Percentiles rank a stretch among this genome's conserved stretches.
Evolutionary conservation across 1,139 yeast species (phyloP).

Genomic region (Candida sanyaensis): DNA sequence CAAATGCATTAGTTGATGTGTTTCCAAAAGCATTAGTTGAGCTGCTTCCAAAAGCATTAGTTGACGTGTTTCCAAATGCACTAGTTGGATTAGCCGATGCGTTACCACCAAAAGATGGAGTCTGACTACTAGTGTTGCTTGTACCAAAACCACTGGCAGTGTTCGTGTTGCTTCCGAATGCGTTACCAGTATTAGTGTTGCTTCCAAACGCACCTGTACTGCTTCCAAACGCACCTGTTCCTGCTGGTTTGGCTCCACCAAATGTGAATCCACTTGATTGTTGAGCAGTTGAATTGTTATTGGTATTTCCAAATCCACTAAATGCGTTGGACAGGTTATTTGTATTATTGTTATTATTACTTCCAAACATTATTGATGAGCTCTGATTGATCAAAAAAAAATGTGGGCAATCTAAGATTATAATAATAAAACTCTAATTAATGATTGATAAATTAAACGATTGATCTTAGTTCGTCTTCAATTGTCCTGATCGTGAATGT

Average conservation of each 20-base stretch:
- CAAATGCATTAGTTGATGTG: slow-evolving; percentile 6
- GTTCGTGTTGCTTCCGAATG: not conserved
- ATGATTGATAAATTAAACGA: not conserved
- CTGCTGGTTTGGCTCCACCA: slow-evolving; percentile 20
- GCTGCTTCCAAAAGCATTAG: slow-evolving; percentile 6
- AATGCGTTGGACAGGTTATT: slow-evolving; percentile 5
- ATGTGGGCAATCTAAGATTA: not conserved
- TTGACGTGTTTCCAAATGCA: slow-evolving; percentile 1
- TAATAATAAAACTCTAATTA: not conserved
- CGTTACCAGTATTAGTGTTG: not conserved
- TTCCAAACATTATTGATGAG: slow-evolving; percentile 7
- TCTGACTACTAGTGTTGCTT: not conserved
- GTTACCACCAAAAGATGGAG: slow-evolving; percentile 3
- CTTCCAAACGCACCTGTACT: not conserved
- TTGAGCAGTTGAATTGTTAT: slow-evolving; percentile 4
- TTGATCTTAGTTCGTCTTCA: not conserved
- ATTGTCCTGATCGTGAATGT: not conserved
- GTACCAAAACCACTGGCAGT: slow-evolving; percentile 2
- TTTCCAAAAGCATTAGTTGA: slow-evolving; percentile 5
- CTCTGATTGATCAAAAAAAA: not conserved
- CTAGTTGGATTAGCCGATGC: not conserved
- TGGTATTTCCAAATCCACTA: slow-evolving; percentile 10
- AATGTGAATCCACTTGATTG: slow-evolving; percentile 7
- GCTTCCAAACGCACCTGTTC: slow-evolving; percentile 14
- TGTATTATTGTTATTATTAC: not conserved